Conservation (phyloP, 306 rosid genomes). For the Aeschynomene evenia region DNA sequence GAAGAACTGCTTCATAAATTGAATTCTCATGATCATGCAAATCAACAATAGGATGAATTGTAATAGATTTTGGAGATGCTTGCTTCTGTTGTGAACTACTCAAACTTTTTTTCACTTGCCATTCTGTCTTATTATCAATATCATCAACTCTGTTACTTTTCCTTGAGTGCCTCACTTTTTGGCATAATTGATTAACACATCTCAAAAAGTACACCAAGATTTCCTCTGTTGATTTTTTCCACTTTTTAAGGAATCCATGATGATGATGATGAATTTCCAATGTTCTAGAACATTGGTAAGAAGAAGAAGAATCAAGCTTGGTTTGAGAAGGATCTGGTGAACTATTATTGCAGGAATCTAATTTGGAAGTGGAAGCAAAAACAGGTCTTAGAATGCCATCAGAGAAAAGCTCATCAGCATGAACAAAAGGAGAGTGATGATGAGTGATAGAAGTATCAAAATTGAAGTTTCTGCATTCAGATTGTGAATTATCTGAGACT, state of each 20-base stretch:
- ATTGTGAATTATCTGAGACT: background rate
- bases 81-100: conserved; percentile 34
- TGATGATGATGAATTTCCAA: conserved; percentile 25
- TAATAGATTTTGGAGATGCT: conserved; percentile 38
- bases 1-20: conserved; percentile 66
- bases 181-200: conserved; percentile 30
- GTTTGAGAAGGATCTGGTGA: conserved; percentile 28
- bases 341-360: conserved; percentile 1
- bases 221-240: conserved; percentile 38
- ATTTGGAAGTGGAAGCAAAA: conserved; percentile 19
- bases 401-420: conserved; percentile 72
- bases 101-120: conserved; percentile 35
- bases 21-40: conserved; percentile 48
- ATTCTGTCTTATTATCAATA: conserved; percentile 34
- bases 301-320: conserved; percentile 20
- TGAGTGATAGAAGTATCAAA: conserved; percentile 43
- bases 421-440: conserved; percentile 31
- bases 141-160: conserved; percentile 43
- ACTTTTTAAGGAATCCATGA: conserved; percentile 36
- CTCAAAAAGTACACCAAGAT: conserved; percentile 29
- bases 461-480: conserved; percentile 46
- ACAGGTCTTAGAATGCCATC: conserved; percentile 52
- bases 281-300: conserved; percentile 8
- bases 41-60: conserved; percentile 18
- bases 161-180: conserved; percentile 32